These are phyloP conservation scores for Melampsora larici-populina DNA, from an alignment of 1,284 basidiomycete genomes.

Conservation along the genomic window DNA sequence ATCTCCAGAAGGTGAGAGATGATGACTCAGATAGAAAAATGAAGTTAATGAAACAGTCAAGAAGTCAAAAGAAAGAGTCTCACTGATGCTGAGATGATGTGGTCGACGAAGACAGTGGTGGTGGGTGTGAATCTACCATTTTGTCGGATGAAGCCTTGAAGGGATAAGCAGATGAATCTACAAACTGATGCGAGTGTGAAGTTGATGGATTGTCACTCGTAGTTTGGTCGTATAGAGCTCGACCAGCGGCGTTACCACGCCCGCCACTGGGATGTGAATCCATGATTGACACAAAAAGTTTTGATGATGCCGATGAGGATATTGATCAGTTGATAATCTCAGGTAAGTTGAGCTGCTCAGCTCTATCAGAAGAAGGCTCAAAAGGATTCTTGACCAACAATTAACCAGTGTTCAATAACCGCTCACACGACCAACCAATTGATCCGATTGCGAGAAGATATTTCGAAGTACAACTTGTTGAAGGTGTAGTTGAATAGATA, in stretches of 20 bases:
- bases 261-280: constrained; percentile 41
- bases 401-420: too few relatives aligned
- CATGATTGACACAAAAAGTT: constrained; percentile 42
- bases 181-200: constrained; percentile 38
- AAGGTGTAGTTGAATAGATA: too few relatives aligned
- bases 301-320: background rate
- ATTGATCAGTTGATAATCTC: too few relatives aligned
- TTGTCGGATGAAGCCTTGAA: constrained; percentile 37
- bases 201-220: constrained; percentile 28
- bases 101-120: constrained; percentile 28
- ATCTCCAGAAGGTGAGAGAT: too few relatives aligned
- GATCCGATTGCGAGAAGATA: too few relatives aligned
- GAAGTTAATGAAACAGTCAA: too few relatives aligned
- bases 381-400: too few relatives aligned
- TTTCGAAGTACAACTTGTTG: too few relatives aligned
- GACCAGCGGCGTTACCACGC: constrained; percentile 42
- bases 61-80: constrained; percentile 13
- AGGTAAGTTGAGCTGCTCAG: too few relatives aligned
- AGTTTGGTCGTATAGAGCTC: constrained; percentile 23
- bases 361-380: too few relatives aligned
- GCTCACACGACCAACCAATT: too few relatives aligned
- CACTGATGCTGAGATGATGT: constrained; percentile 32
- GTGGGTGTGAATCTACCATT: constrained; percentile 37
- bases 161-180: constrained; percentile 35
- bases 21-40: too few relatives aligned